Conservation (phyloP, 805 yeast species). For the Cyberlindnera bimundalis region DNA sequence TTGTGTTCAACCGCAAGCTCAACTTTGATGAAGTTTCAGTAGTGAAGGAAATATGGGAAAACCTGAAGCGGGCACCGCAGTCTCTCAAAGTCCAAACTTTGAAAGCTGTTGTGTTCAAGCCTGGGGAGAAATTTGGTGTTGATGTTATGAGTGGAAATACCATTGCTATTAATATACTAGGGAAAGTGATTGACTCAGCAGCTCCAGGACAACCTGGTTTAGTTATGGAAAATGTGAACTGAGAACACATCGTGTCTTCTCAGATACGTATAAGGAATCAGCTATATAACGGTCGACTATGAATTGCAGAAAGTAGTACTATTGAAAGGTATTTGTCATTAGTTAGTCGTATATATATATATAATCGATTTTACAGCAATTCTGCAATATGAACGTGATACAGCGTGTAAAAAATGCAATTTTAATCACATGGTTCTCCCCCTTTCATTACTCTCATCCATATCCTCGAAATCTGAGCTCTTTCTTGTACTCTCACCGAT, state of each 20-base stretch:
- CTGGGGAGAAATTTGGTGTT: constrained; percentile 57
- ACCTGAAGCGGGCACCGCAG: constrained; percentile 62
- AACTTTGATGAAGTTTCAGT: constrained; percentile 73
- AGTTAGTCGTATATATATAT: no score
- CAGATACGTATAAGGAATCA: background rate
- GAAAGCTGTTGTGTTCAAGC: constrained; percentile 57
- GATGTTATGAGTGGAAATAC: constrained; percentile 67
- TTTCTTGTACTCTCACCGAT: constrained; percentile 23
- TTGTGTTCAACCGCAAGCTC: constrained; percentile 86
- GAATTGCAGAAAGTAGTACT: no score
- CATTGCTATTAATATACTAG: constrained; percentile 55
- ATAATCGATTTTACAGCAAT: no score
- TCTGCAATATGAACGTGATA: no score
- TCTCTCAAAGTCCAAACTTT: constrained; percentile 50
- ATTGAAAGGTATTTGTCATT: no score
- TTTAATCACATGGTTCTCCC: constrained; percentile 13
- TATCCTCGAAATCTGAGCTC: constrained; percentile 26
- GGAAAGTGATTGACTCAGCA: constrained; percentile 75
- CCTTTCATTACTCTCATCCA: constrained; percentile 17
- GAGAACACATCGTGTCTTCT: background rate
- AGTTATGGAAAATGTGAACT: constrained; percentile 54
- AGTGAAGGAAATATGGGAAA: constrained; percentile 50
- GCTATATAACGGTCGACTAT: no score
- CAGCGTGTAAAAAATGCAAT: background rate
- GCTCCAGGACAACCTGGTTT: constrained; percentile 95